phyloP scores from a whole-genome alignment of 164 flowering plant species.

The Brasenia schreberi region DNA sequence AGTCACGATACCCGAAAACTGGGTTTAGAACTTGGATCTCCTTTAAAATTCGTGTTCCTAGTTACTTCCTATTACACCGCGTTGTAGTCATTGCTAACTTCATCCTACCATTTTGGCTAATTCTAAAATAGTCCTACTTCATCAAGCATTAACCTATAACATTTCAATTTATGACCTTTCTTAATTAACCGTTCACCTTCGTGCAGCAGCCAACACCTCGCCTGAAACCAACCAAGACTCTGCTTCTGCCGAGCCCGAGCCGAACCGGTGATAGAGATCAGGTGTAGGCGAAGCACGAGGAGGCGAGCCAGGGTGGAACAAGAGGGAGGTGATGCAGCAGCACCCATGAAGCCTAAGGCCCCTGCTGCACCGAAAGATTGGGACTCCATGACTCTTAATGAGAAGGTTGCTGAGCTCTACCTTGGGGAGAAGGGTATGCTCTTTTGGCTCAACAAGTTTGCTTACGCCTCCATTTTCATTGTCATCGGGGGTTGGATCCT shows the following conservation, averaged over 20 bases:
- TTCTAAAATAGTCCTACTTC: too few relatives aligned
- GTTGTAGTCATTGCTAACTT: too few relatives aligned
- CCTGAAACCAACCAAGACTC: background rate
- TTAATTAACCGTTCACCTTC: background rate
- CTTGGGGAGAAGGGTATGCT: constrained; percentile 73
- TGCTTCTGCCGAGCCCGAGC: constrained; percentile 8
- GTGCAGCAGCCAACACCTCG: background rate
- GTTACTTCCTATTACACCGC: too few relatives aligned
- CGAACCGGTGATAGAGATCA: constrained; percentile 21
- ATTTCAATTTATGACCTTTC: too few relatives aligned
- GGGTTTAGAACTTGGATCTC: too few relatives aligned
- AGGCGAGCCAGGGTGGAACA: constrained; percentile 12
- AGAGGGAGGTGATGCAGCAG: constrained; percentile 4
- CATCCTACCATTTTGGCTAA: too few relatives aligned
- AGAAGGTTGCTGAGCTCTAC: constrained; percentile 68
- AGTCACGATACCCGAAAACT: too few relatives aligned
- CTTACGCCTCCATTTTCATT: constrained; percentile 79
- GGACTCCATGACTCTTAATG: constrained; percentile 62
- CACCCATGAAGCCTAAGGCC: constrained; percentile 2
- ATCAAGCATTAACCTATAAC: too few relatives aligned
- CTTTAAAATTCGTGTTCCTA: too few relatives aligned
- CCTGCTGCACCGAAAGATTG: constrained; percentile 40
- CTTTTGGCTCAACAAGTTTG: constrained; percentile 92
- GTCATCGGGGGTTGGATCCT: constrained; percentile 76
- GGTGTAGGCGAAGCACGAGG: constrained; percentile 34